Conservation (phyloP, 1,284 basidiomycete genomes). For the Melanopsichium pennsylvanicum region DNA sequence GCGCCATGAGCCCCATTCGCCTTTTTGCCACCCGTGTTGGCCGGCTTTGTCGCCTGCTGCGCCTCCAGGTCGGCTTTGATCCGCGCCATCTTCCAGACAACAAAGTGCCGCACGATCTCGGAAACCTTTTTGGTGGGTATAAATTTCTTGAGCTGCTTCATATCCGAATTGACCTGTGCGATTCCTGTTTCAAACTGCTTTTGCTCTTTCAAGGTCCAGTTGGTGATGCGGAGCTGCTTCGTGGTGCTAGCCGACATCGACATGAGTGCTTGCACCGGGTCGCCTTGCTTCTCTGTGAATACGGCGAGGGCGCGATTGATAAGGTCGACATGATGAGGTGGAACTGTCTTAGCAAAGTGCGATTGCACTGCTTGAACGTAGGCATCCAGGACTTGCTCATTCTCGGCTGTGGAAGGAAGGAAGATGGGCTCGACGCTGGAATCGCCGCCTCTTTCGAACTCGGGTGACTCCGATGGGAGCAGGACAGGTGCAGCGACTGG, state of each 20-base stretch:
- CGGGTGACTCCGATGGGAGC: constrained; percentile 60
- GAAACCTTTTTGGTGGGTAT: constrained; percentile 75
- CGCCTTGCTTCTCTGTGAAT: constrained; percentile 75
- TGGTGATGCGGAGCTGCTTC: constrained; percentile 67
- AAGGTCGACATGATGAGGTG: constrained; percentile 75
- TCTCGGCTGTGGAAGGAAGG: constrained; percentile 66
- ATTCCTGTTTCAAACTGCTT: constrained; percentile 80
- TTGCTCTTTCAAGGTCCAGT: constrained; percentile 76
- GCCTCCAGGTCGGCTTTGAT: constrained; percentile 42
- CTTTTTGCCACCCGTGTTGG: constrained; percentile 7
- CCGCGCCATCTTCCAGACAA: constrained; percentile 78
- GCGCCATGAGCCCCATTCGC: constrained; percentile 15
- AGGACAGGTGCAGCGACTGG: constrained; percentile 16
- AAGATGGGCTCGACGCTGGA: constrained; percentile 74
- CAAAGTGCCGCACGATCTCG: constrained; percentile 84
- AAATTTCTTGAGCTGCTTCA: constrained; percentile 78
- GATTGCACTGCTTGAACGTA: constrained; percentile 72
- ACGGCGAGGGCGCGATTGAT: constrained; percentile 86
- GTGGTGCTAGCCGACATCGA: constrained; percentile 73
- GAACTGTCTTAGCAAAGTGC: constrained; percentile 31
- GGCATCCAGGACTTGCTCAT: constrained; percentile 72
- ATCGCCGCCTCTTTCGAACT: constrained; percentile 75
- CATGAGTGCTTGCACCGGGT: constrained; percentile 79
- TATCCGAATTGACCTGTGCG: constrained; percentile 76
- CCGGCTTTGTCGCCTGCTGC: constrained; percentile 8